Percentiles rank a stretch among this genome's conserved stretches.
phyloP scores from a whole-genome alignment of 192 early-diverging fungal species.

The Cetraspora pellucida region DNA sequence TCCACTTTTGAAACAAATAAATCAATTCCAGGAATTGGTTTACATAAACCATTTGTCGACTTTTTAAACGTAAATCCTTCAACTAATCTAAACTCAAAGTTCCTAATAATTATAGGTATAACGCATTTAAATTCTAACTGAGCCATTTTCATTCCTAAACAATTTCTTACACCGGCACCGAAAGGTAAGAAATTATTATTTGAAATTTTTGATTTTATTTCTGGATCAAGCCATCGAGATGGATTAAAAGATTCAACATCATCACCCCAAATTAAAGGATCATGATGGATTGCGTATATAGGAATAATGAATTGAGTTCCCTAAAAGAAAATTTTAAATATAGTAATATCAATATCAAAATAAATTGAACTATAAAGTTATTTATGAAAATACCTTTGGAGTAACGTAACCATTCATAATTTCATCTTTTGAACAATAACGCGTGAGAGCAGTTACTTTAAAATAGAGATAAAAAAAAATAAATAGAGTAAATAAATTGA shows the following conservation, averaged over 20 bases:
- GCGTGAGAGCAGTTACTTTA: conserved; percentile 43
- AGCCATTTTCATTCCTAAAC: conserved; percentile 60
- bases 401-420: conserved; percentile 45
- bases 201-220: conserved; percentile 31
- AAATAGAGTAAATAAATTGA: too few relatives aligned
- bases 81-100: conserved; percentile 8
- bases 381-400: conserved; percentile 57
- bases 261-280: too few relatives aligned
- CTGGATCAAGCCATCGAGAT: too few relatives aligned
- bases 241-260: too few relatives aligned
- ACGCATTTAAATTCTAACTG: conserved; percentile 58
- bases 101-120: conserved; percentile 24
- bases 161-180: conserved; percentile 51
- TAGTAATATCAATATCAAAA: too few relatives aligned
- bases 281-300: conserved; percentile 46
- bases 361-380: too few relatives aligned
- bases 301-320: conserved; percentile 44
- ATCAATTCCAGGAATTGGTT: too few relatives aligned
- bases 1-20: too few relatives aligned
- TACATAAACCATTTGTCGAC: too few relatives aligned
- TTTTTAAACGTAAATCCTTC: too few relatives aligned
- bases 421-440: conserved; percentile 42
- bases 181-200: conserved; percentile 47
- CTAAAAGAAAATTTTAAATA: neutral
- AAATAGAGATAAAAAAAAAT: too few relatives aligned